phyloP scores from a whole-genome alignment of 2,329 filamentous ascomycete species.

The Claviceps maximensis region DNA sequence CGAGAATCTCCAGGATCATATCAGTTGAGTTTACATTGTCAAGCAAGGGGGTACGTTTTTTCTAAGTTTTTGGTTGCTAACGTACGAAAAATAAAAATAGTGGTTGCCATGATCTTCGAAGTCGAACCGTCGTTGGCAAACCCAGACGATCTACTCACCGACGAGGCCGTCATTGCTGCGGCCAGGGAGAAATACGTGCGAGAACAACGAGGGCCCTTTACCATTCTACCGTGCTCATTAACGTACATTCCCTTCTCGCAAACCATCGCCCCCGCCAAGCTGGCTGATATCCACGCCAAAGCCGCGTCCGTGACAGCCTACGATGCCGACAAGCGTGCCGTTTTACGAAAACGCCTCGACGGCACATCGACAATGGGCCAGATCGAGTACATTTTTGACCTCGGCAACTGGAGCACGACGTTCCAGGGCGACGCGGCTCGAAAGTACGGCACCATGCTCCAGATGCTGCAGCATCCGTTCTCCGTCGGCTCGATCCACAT shows the following conservation, averaged over 20 bases:
- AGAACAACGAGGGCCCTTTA: constrained; percentile 21
- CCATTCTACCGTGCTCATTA: constrained; percentile 27
- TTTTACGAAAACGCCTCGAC: constrained; percentile 21
- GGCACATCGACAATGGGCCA: constrained; percentile 25
- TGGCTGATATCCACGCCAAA: constrained; percentile 12
- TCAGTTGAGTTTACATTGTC: constrained; percentile 13
- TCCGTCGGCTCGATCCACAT: constrained; percentile 35
- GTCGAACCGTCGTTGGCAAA: constrained; percentile 27
- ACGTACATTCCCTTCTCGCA: constrained; percentile 28
- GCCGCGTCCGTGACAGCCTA: constrained; percentile 11
- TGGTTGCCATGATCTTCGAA: constrained; percentile 30
- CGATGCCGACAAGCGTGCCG: constrained; percentile 13
- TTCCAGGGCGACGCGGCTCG: constrained; percentile 22
- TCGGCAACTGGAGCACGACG: constrained; percentile 31
- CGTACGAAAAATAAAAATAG: constrained; percentile 8
- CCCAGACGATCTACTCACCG: constrained; percentile 24
- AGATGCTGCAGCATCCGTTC: constrained; percentile 39
- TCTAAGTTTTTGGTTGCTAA: too few species aligned
- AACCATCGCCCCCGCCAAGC: constrained; percentile 14
- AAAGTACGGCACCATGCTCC: constrained; percentile 34
- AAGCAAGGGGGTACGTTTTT: too few species aligned
- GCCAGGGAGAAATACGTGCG: constrained; percentile 21
- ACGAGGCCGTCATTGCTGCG: constrained; percentile 15
- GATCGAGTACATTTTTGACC: constrained; percentile 35
- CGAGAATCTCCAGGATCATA: constrained; percentile 35